Evolutionary conservation across 768 basidiomycete species (phyloP), one percentile per base, ranked within the genome.

Genomic region (Lactarius hengduanensis): DNA sequence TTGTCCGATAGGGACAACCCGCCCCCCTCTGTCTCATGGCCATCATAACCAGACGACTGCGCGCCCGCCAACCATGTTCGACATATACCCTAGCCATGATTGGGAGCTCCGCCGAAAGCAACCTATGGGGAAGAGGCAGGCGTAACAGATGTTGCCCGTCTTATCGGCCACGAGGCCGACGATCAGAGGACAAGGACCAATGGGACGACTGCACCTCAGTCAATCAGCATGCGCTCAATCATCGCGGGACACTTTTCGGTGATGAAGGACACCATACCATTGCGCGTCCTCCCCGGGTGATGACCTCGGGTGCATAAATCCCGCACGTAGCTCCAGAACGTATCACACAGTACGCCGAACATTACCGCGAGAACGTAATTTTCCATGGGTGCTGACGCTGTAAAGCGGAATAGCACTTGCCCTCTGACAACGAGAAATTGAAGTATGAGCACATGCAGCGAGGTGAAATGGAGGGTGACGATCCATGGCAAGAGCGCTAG

Each of bases 181-280:
- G 32, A 93, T 78, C 6, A 95, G 79, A 4, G 96, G 96, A 0
- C 96, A 79, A 4, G 96, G 96, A 0, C 96, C 96, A 13, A 38
- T 13, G 94, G 68, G 88, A 90, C 7, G 94, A 94, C 89, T 96
- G 22, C 16, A 38, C 10, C 22, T 22, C 0, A 22, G 50, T 53
- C 50, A 53, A 4, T 13, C 50, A 15, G 50, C 22, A 53, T 26
- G 22, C 11, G 11, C 13, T 26, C 36, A 36, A 13, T 36, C 8
- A 36, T 11, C 9, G 36, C 11, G 36, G 36, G 71, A 87, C 90
- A 7, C 81, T 94, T 93, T 78, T 94, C 92, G 0, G 94, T 96
- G 71, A 98, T 94, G 20, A 90, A 90, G 76, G 90, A 97, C 38
- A 97, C 86, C 89, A 68, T 89, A 87, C 90, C 92, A 98, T 63